Evolutionary conservation across 805 yeast genomes (phyloP).

Genomic region (Saccharomyces mikatae): DNA sequence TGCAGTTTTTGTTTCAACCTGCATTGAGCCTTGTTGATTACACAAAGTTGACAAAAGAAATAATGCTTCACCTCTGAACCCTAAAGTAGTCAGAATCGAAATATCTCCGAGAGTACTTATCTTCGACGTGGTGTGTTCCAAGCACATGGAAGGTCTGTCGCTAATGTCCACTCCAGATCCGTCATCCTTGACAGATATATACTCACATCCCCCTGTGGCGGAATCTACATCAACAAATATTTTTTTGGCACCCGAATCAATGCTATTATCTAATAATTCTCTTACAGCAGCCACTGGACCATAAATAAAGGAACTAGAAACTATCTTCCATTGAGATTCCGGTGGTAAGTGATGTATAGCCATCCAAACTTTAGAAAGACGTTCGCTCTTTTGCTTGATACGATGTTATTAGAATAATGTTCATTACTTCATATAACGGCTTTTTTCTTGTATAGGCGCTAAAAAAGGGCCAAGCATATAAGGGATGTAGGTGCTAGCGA

Average conservation of each 20-base stretch:
- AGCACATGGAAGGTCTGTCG: conserved; percentile 32
- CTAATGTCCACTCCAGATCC: conserved; percentile 32
- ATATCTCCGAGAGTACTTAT: conserved; percentile 28
- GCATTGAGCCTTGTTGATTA: conserved; percentile 20
- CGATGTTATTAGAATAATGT: background rate
- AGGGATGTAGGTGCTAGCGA: background rate
- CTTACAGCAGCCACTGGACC: conserved; percentile 33
- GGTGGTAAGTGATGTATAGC: conserved; percentile 11
- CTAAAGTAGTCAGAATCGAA: conserved; percentile 29
- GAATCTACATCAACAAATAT: conserved; percentile 34
- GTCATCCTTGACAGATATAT: conserved; percentile 32
- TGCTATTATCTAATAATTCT: conserved; percentile 36
- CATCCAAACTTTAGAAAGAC: conserved; percentile 6
- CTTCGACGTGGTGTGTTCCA: conserved; percentile 38
- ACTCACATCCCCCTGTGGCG: conserved; percentile 32
- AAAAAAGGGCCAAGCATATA: background rate
- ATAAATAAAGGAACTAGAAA: conserved; percentile 27
- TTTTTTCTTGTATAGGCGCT: conserved; percentile 1
- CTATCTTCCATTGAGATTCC: conserved; percentile 12
- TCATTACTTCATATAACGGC: background rate
- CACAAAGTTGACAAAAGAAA: conserved; percentile 30
- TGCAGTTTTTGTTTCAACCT: conserved; percentile 27
- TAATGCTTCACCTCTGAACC: conserved; percentile 47
- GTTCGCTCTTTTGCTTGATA: background rate
- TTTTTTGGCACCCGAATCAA: conserved; percentile 32